phyloP scores from a whole-genome alignment of 441 rosid genomes.

The Theobroma grandiflorum region DNA sequence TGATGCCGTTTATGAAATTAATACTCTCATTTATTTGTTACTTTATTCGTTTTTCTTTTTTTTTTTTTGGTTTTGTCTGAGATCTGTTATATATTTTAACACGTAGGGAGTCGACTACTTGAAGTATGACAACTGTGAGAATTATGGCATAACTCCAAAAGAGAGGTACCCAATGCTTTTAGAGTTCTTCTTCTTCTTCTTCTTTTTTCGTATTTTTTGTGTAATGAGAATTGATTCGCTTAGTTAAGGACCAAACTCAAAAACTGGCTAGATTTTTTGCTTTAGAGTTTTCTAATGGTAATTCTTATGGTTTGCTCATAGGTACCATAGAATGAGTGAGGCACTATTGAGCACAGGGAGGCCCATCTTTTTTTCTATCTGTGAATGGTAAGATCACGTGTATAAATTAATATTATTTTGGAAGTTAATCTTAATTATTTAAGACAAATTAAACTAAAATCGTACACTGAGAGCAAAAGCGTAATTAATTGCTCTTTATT shows the following conservation, averaged over 20 bases:
- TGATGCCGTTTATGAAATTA: background rate
- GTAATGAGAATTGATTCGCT: too few relatives aligned
- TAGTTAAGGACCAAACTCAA: too few relatives aligned
- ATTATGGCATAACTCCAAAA: slow-evolving; percentile 46
- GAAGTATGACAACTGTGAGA: slow-evolving; percentile 68
- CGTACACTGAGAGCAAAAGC: too few relatives aligned
- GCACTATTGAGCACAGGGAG: slow-evolving; percentile 54
- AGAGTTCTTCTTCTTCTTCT: background rate
- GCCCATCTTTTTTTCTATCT: slow-evolving; percentile 57
- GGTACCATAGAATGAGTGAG: slow-evolving; percentile 57
- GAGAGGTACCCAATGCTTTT: slow-evolving; percentile 31
- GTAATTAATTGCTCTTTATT: too few relatives aligned
- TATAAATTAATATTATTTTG: too few relatives aligned
- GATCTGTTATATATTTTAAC: background rate
- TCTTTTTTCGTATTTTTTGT: too few relatives aligned
- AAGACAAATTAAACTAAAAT: too few relatives aligned
- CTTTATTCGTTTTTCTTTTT: background rate
- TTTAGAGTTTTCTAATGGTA: too few relatives aligned
- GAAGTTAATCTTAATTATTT: background rate
- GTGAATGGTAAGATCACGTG: slow-evolving; percentile 56
- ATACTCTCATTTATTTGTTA: background rate
- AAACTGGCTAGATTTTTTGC: too few relatives aligned
- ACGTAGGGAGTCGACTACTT: slow-evolving; percentile 64
- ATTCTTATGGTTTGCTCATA: slow-evolving; percentile 4
- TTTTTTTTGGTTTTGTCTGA: too few relatives aligned